Conservation (phyloP, 179 eudicot species). For the Camellia oleifera region DNA sequence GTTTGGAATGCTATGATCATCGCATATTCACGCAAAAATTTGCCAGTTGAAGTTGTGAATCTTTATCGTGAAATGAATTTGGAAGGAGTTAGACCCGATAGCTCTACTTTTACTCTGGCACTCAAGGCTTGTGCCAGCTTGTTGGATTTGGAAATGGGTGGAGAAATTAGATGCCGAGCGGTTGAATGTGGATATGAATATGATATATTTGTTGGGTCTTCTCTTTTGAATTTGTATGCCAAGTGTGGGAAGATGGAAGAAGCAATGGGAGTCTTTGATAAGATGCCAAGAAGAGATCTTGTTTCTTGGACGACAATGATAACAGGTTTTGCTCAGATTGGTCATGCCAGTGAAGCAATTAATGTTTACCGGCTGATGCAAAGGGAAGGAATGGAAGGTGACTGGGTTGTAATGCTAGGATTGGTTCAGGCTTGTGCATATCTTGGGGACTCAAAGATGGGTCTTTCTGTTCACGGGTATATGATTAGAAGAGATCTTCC, state of each 20-base stretch:
- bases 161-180: conserved; percentile 48
- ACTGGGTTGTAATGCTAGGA: conserved; percentile 72
- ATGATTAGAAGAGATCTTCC: conserved; percentile 46
- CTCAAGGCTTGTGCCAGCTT: conserved; percentile 69
- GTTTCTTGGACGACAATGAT: conserved; percentile 79
- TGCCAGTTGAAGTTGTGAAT: conserved; percentile 39
- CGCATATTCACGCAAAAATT: conserved; percentile 45
- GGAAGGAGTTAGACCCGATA: conserved; percentile 63
- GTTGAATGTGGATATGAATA: conserved; percentile 50
- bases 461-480: conserved; percentile 71
- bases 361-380: conserved; percentile 45
- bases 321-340: conserved; percentile 62
- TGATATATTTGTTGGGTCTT: conserved; percentile 73
- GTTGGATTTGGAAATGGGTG: conserved; percentile 54
- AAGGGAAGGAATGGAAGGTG: conserved; percentile 50
- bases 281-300: conserved; percentile 50
- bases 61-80: conserved; percentile 42
- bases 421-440: conserved; percentile 67
- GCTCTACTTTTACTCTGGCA: conserved; percentile 71
- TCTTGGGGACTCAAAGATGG: conserved; percentile 48
- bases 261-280: conserved; percentile 58
- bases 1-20: conserved; percentile 73
- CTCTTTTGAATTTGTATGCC: conserved; percentile 56
- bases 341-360: conserved; percentile 51
- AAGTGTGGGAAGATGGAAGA: conserved; percentile 63